A percentile compares a stretch with the other conserved stretches of the same genome.
These are phyloP conservation scores for Neurospora terricola DNA, from an alignment of 495 filamentous ascomycete species.

Conservation along the genomic window DNA sequence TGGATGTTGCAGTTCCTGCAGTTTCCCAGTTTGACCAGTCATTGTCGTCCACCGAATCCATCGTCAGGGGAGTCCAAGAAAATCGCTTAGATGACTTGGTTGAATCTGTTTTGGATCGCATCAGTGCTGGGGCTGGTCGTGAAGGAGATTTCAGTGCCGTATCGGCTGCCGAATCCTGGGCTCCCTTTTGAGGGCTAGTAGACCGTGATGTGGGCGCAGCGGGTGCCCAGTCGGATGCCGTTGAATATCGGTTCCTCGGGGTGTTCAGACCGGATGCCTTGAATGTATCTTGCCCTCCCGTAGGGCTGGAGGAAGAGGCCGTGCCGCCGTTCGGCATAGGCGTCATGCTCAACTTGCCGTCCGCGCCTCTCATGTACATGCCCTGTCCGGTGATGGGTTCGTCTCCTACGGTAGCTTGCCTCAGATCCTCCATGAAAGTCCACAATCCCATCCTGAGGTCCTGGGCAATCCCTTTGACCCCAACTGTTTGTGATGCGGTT, in stretches of 20 bases:
- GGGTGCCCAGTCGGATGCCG: conserved; percentile 17
- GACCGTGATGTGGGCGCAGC: neutral
- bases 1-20: conserved; percentile 35
- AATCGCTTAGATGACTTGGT: conserved; percentile 30
- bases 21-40: conserved; percentile 68
- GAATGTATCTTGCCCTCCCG: conserved; percentile 26
- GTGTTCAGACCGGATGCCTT: conserved; percentile 18
- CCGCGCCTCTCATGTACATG: conserved; percentile 23
- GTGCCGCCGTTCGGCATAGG: conserved; percentile 23
- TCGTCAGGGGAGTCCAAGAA: conserved; percentile 38
- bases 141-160: conserved; percentile 3
- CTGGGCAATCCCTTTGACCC: conserved; percentile 73
- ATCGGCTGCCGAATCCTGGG: neutral
- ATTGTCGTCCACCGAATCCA: conserved; percentile 50
- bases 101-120: conserved; percentile 21
- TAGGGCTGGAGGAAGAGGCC: neutral
- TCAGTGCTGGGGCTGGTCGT: conserved; percentile 9
- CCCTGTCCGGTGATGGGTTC: conserved; percentile 60
- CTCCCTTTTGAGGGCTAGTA: neutral
- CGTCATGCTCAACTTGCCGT: conserved; percentile 26
- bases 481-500: conserved; percentile 23
- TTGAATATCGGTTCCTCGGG: conserved; percentile 7
- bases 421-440: conserved; percentile 92
- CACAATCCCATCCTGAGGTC: conserved; percentile 86
- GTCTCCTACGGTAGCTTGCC: conserved; percentile 91